These are phyloP conservation scores for Zizania latifolia DNA, from an alignment of 176 grass and related monocot genomes.

Conservation along the genomic window DNA sequence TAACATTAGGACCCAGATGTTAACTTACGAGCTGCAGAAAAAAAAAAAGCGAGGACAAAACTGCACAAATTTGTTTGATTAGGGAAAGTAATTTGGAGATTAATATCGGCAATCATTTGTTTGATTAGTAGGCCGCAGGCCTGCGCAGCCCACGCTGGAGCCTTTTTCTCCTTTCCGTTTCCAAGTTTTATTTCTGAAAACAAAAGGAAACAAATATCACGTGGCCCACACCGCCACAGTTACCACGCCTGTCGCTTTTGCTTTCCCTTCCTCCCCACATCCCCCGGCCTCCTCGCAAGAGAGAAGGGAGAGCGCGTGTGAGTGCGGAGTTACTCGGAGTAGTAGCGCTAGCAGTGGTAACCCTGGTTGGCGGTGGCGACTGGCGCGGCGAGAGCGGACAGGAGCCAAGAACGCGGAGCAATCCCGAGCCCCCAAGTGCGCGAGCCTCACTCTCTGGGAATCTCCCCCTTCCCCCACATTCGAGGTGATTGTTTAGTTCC, in stretches of 20 bases:
- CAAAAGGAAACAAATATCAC: conserved; percentile 17
- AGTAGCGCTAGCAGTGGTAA: neutral
- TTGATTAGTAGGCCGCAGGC: neutral
- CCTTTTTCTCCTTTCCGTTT: neutral
- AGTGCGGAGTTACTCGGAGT: conserved; percentile 26
- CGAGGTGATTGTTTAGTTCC: conserved; percentile 33
- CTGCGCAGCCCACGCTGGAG: conserved; percentile 4
- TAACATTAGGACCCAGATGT: neutral
- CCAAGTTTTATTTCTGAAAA: neutral
- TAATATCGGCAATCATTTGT: conserved; percentile 9
- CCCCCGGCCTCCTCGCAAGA: conserved; percentile 14
- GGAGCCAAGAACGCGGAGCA: conserved; percentile 11
- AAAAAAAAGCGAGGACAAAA: neutral
- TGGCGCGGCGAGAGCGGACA: neutral
- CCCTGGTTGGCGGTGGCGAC: conserved; percentile 28
- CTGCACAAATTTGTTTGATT: conserved; percentile 13
- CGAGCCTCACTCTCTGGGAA: conserved; percentile 13
- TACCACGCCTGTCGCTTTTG: conserved; percentile 33
- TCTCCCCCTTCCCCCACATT: conserved; percentile 22
- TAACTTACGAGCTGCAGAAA: neutral
- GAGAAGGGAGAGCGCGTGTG: conserved; percentile 3
- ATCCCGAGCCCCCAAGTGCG: neutral
- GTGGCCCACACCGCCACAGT: conserved; percentile 14
- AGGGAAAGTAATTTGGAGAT: conserved; percentile 16
- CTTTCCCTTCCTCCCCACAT: conserved; percentile 11